Evolutionary conservation across 371 early-diverging fungal species (phyloP).

Genomic region (Thermomucor indicae-seudaticae): DNA sequence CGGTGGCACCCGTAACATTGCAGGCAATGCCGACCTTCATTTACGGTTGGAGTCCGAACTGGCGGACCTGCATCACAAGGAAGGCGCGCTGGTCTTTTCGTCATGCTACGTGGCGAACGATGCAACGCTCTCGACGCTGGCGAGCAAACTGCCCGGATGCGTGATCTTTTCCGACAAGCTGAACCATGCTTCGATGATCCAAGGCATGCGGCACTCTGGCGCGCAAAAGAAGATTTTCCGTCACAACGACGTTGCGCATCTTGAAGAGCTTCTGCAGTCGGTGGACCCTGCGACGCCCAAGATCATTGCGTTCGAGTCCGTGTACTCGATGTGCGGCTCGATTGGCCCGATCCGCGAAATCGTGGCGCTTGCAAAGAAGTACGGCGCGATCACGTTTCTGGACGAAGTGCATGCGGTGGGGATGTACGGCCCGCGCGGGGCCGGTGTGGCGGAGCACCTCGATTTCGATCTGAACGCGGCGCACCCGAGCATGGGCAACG

Average conservation of each 20-base stretch:
- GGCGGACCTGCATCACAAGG: conserved; percentile 89
- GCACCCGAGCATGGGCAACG: conserved; percentile 49
- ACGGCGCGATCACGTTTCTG: conserved; percentile 96
- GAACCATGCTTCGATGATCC: conserved; percentile 99
- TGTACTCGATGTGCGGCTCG: conserved; percentile 98
- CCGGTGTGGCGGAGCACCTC: conserved; percentile 96
- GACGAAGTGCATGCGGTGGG: conserved; percentile 99
- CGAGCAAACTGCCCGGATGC: conserved; percentile 87
- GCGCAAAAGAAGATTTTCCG: conserved; percentile 90
- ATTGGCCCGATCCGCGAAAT: conserved; percentile 96
- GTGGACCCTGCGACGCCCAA: conserved; percentile 85
- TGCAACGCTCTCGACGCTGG: conserved; percentile 91
- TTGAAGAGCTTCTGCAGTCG: conserved; percentile 80
- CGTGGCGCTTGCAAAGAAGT: conserved; percentile 89
- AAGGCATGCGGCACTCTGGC: conserved; percentile 93
- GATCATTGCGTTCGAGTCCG: conserved; percentile 97
- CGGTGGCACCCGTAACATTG: conserved; percentile 99
- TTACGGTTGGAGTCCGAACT: conserved; percentile 89
- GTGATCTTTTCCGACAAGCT: conserved; percentile 92
- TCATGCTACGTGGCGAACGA: conserved; percentile 99
- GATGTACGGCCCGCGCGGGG: conserved; percentile 96
- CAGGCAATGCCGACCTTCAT: conserved; percentile 95
- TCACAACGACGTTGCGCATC: conserved; percentile 92
- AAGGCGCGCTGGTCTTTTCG: conserved; percentile 93
- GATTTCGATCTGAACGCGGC: conserved; percentile 69